Evolutionary conservation across 2,329 filamentous ascomycete species (phyloP), one percentile per base, ranked within the genome.

Genomic region (Talaromyces sp.): DNA sequence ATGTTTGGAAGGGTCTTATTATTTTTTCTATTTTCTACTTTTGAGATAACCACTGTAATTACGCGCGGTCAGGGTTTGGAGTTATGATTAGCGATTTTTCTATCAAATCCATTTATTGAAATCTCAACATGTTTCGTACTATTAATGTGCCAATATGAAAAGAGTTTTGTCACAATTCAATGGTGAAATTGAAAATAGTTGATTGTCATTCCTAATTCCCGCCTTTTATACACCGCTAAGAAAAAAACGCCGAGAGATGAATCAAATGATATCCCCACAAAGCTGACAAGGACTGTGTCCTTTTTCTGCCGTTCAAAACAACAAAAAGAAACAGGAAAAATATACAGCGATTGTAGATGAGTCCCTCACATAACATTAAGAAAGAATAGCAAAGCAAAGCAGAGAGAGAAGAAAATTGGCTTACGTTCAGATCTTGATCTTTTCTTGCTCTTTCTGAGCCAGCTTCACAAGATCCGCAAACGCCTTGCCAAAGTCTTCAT

Each of bases 381-480:
- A 50, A 57, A 23, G 31, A 51, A 44, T 4, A 57, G 23, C 23
- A 61, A 34, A 36, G 42, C 18, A 34, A 50, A 42, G 31, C 40
- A 52, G 51, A 42, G 40, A 53, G 18, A 57, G 40, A 61, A 54
- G 50, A 58, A 54, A 57, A 42, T 5, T 8, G 16, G n/a, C 54
- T 53, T 16, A 30, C 28, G 14, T 50, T 67, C 72, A 81, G 67
- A 87, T 79, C 75, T 80, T 83, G 61, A 87, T 82, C 64, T 78
- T 80, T 75, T 83, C 80, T 56, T 76, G 77, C 71, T 87, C 83
- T 79, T 87, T 87, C 67, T 81, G 70, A 50, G 84, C 84, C 61
- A 86, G 69, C 77, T 86, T 87, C 65, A 81, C 78, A 68, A 88
- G 72, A 66, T 86, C 83, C 54, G 76, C 79, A 69, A 82, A 86